These are phyloP conservation scores for Ocimum tenuiflorum DNA, from an alignment of 257 asterid genomes.

Conservation along the genomic window DNA sequence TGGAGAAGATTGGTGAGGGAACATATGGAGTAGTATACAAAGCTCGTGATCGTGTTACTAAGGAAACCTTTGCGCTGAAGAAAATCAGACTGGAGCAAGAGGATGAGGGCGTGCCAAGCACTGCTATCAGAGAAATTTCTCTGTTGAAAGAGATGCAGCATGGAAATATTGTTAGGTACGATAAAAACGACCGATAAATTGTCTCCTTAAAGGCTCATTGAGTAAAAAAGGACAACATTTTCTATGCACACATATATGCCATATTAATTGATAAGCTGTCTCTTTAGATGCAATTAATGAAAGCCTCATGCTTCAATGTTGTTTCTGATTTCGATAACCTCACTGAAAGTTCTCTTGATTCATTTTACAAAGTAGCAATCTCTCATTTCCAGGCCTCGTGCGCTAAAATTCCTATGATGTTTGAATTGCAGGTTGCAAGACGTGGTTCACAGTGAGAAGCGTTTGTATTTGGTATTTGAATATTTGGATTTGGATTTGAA, in stretches of 20 bases:
- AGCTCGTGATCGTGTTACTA: constrained; percentile 80
- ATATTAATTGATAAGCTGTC: background rate
- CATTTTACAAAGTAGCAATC: background rate
- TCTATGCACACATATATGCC: constrained; percentile 4
- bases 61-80: constrained; percentile 90
- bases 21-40: constrained; percentile 96
- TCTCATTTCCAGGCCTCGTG: constrained; percentile 1
- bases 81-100: constrained; percentile 96
- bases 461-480: constrained; percentile 89
- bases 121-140: constrained; percentile 96
- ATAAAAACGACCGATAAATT: background rate
- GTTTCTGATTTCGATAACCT: constrained; percentile 6
- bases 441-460: constrained; percentile 91
- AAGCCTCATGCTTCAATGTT: background rate
- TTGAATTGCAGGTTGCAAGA: constrained; percentile 75
- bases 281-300: background rate
- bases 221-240: background rate
- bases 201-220: constrained; percentile 8
- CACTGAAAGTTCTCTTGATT: background rate
- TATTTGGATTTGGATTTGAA: constrained; percentile 95
- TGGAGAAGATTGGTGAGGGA: constrained; percentile 98
- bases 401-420: background rate
- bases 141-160: constrained; percentile 97
- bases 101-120: constrained; percentile 99
- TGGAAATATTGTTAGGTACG: constrained; percentile 78